Conservation (phyloP, 1,284 basidiomycete genomes). For the Phlebopus sp. region DNA sequence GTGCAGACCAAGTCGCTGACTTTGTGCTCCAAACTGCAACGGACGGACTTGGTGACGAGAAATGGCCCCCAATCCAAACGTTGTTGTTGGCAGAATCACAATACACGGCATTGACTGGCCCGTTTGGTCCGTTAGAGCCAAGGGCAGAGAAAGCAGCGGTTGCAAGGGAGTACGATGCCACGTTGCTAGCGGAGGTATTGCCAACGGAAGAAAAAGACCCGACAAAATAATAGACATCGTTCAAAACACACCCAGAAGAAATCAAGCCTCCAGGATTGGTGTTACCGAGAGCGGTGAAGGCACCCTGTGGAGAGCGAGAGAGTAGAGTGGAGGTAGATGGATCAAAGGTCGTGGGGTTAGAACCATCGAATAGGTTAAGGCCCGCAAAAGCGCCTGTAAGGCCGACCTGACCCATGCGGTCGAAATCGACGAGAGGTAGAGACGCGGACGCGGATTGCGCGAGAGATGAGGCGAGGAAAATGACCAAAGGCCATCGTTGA, state of each 20-base stretch:
- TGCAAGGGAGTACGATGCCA: conserved; percentile 71
- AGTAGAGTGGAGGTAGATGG: conserved; percentile 67
- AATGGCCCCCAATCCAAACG: conserved; percentile 86
- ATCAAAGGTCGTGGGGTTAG: conserved; percentile 57
- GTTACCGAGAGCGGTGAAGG: conserved; percentile 60
- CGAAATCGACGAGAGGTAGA: conserved; percentile 83
- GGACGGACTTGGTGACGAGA: conserved; percentile 67
- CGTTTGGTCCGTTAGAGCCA: conserved; percentile 64
- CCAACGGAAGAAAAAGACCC: conserved; percentile 74
- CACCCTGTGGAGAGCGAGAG: conserved; percentile 60
- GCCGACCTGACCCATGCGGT: conserved; percentile 87
- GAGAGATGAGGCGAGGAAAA: conserved; percentile 20
- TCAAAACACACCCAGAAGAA: conserved; percentile 61
- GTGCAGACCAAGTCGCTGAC: conserved; percentile 65
- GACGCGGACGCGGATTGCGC: conserved; percentile 48
- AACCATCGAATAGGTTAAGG: conserved; percentile 70
- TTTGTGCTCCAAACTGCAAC: conserved; percentile 80
- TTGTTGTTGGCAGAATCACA: conserved; percentile 74
- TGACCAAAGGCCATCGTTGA: conserved; percentile 12
- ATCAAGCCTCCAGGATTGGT: conserved; percentile 72
- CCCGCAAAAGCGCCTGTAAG: conserved; percentile 86
- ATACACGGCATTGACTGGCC: conserved; percentile 71
- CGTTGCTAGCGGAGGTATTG: conserved; percentile 55
- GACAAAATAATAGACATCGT: conserved; percentile 66
- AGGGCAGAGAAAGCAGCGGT: conserved; percentile 58